Base-by-base conservation (phyloP, 371 early-diverging fungal species). In the Gilbertella persicaria region DNA sequence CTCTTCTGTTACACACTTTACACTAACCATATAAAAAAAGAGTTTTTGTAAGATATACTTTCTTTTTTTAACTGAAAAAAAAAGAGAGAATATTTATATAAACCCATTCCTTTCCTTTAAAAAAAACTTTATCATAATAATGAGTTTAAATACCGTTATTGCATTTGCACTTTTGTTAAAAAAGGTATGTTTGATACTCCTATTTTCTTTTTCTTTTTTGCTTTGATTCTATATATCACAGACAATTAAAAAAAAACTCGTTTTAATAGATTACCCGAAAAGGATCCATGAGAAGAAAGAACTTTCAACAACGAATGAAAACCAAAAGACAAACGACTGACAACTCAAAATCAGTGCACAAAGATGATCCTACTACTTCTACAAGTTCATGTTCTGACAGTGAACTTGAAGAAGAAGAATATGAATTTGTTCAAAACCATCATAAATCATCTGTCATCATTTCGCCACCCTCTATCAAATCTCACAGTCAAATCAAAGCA, bases 111-210 rank as follows among this genome's bases (percentile, higher is more conserved):
- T 35, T 50, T 58, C 52, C 45, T 58, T 52, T 42, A 24, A 36
- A 28, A 45, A 24, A 45, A 36, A 44, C 8, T 19, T 29, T 28
- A 16, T 36, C 46, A 20, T 41, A 30, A 28, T 37, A 56, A 69
- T 69, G 69, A 69, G 66, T 53, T 50, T 65, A n/a, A 61, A 55
- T 49, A 58, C 62, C 10, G 62, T 69, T 25, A 55, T 69, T 46
- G 58, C 69, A 39, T 58, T 69, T 47, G 66, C 69, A 35, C 53
- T 65, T 16, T 47, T 64, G 46, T 55, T 69, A 20, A 64, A 69
- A 62, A 69, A 69, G 66, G 69, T 69, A 62, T 25, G 46, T 53
- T 42, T 13, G 14, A 35, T 35, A 12, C 21, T 30, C 30, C 16
- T 19, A 35, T 38, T 41, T 17, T 8, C 12, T 44, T 20, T 30